These are phyloP conservation scores for Cytospora schulzeri DNA, from an alignment of 2,329 filamentous ascomycete genomes.

Conservation along the genomic window DNA sequence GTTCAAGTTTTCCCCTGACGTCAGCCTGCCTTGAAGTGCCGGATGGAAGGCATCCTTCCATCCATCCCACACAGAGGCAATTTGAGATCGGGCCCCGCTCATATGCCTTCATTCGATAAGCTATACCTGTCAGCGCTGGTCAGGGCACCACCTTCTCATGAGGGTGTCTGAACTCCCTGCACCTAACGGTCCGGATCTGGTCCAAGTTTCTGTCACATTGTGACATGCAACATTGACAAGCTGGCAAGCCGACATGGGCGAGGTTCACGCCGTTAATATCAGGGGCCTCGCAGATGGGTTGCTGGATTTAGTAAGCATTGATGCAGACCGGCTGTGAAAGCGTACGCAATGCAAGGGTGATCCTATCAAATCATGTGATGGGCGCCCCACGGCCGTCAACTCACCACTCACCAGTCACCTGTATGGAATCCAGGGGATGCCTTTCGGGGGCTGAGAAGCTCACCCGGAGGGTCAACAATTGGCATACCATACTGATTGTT, in stretches of 20 bases:
- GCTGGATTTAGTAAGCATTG: not conserved
- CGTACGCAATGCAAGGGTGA: not conserved
- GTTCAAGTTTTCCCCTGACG: not conserved
- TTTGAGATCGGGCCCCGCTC: not conserved
- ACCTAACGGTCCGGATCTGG: not conserved
- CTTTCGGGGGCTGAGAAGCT: not conserved
- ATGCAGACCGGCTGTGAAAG: not conserved
- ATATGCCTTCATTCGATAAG: not conserved
- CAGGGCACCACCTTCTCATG: conserved; percentile 1
- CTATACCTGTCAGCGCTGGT: not conserved
- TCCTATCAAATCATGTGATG: not conserved
- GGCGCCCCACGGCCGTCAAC: not conserved
- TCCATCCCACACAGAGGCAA: not conserved
- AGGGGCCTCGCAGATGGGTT: not conserved
- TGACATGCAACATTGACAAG: not conserved
- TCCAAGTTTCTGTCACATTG: not conserved
- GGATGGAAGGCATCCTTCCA: not conserved
- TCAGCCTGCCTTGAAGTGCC: not conserved
- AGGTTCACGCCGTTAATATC: not conserved
- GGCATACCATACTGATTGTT: not conserved
- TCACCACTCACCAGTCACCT: not conserved
- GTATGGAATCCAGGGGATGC: not conserved
- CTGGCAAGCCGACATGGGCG: not conserved
- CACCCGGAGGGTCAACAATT: not conserved
- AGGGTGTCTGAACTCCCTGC: not conserved